Conservation (phyloP, 2,329 filamentous ascomycete species). For the Botrytis deweyae region DNA sequence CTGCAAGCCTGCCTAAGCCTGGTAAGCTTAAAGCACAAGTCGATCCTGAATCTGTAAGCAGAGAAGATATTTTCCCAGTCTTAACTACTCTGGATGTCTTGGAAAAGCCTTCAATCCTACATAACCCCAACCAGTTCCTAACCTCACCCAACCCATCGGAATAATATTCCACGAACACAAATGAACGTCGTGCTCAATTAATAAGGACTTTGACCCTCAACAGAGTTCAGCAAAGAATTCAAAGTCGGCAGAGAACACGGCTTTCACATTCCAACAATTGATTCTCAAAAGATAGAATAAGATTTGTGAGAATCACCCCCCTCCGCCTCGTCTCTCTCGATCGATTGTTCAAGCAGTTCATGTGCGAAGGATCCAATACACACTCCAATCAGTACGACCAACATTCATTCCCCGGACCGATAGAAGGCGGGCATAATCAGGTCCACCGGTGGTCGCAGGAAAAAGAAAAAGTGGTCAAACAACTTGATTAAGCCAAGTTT, state of each 20-base stretch:
- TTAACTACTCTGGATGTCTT: neutral
- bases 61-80: neutral
- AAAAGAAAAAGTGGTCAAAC: neutral
- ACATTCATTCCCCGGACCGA: neutral
- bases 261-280: neutral
- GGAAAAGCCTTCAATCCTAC: neutral
- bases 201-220: conserved; percentile 4
- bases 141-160: conserved; percentile 13
- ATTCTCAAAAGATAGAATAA: neutral
- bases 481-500: neutral
- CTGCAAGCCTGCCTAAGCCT: conserved; percentile 3
- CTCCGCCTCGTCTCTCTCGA: neutral
- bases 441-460: neutral
- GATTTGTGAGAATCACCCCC: neutral
- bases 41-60: neutral
- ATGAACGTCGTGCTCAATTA: neutral
- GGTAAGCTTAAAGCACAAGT: neutral
- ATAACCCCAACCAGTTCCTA: neutral
- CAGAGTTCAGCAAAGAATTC: neutral
- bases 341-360: neutral
- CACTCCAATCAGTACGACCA: neutral
- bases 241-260: neutral
- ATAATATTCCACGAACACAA: neutral
- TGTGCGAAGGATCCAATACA: neutral
- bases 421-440: neutral